Evolutionary conservation across 176 grass and related monocot species (phyloP), one percentile per base, ranked within the genome.

Genomic region (Aegilops tauschii): DNA sequence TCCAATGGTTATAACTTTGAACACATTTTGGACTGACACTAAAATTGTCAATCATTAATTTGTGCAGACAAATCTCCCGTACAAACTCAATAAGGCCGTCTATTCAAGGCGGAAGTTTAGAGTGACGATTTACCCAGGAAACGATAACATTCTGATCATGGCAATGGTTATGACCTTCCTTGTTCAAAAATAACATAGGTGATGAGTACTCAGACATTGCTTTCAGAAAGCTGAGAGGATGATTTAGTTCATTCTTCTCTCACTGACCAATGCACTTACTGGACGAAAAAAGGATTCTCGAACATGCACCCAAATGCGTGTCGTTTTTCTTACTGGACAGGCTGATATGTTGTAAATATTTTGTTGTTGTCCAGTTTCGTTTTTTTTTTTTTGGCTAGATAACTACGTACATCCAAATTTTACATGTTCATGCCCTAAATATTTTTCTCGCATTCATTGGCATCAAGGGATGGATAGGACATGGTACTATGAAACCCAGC

Each of bases 121-220:
- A 80, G 87, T 94, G 54, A 96, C 97, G 9, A 88, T 96, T 63
- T 96, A 96, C 81, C 97, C 97, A 62, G 92, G 92, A 96, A 96
- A 93, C 61, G 97, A 96, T 88, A 84, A 63, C 66, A 82, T 94
- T 74, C 80, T 99, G 17, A 49, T 90, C 76, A 85, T 99, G 49
- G 72, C 94, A 85, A 96, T 96, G 97, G 75, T 96, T 45, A 82
- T 85, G 35, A 80, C 83, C 10, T 98, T 98, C 87, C 88, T 93
- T 79, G 56, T 91, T n/a, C 66, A 68, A 70, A 89, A 90, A 81
- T 84, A 52, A 90, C 59, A 29, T 20, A 76, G 14, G 23, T 18
- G 59, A 77, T 8, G 30, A 67, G 5, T 65, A 39, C n/a, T n/a
- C 12, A 5, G 2, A 42, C 20, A 23, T 16, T 78, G 10, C 5